Conservation (phyloP, 1,139 yeast species). For the Candida neerlandica region DNA sequence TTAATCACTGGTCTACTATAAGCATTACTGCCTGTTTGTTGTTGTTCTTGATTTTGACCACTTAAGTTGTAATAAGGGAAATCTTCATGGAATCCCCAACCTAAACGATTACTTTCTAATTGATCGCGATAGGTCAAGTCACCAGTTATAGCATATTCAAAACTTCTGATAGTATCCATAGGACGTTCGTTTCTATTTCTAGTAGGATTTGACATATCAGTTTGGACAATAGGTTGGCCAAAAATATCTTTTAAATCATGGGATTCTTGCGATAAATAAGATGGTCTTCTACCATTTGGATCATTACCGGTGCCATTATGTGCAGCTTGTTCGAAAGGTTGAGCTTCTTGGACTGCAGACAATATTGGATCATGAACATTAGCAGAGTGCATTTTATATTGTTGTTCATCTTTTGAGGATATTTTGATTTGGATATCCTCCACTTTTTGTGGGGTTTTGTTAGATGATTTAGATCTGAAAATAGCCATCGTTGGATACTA, state of each 20-base stretch:
- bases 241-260: slow-evolving; percentile 72
- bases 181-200: slow-evolving; percentile 94
- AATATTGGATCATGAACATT: slow-evolving; percentile 86
- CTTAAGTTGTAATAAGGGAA: slow-evolving; percentile 40
- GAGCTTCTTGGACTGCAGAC: slow-evolving; percentile 90
- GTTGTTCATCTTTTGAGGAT: slow-evolving; percentile 25
- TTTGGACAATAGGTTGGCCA: slow-evolving; percentile 71
- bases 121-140: slow-evolving; percentile 76
- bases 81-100: slow-evolving; percentile 70
- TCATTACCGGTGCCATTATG: slow-evolving; percentile 24
- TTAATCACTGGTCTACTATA: slow-evolving; percentile 36
- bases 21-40: slow-evolving; percentile 20
- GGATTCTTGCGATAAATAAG: slow-evolving; percentile 42
- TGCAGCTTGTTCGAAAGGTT: slow-evolving; percentile 88
- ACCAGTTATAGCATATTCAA: slow-evolving; percentile 92
- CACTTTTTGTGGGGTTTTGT: slow-evolving; percentile 14
- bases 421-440: slow-evolving; percentile 40
- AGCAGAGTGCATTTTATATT: slow-evolving; percentile 54
- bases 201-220: slow-evolving; percentile 91
- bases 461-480: slow-evolving; percentile 39
- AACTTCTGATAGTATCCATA: slow-evolving; percentile 86
- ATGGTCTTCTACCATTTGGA: slow-evolving; percentile 35
- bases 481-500: slow-evolving; percentile 40
- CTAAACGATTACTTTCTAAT: slow-evolving; percentile 73
- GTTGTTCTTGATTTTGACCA: slow-evolving; percentile 8